Percentiles rank a stretch among this genome's conserved stretches.
phyloP scores from a whole-genome alignment of 2,329 filamentous ascomycete species.

The Drechslerella stenobrocha region DNA sequence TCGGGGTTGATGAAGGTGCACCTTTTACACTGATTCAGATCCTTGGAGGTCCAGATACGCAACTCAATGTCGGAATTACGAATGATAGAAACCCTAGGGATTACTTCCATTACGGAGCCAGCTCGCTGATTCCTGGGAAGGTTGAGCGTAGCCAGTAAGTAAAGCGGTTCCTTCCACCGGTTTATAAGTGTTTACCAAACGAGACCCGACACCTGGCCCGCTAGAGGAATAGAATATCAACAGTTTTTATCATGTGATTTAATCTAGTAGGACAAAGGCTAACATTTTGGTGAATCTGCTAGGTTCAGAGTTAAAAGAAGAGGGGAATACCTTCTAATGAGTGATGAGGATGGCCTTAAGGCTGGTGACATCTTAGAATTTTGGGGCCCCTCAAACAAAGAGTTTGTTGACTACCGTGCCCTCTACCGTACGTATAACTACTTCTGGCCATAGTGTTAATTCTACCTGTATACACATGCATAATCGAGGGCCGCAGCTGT shows the following conservation, averaged over 20 bases:
- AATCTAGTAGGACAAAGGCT: too few relatives aligned
- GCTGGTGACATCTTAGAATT: slow-evolving; percentile 30
- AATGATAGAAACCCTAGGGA: not conserved
- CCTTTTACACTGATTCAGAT: slow-evolving; percentile 23
- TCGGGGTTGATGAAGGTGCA: not conserved
- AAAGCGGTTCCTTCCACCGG: too few relatives aligned
- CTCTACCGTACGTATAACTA: slow-evolving; percentile 12
- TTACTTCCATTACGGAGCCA: slow-evolving; percentile 1
- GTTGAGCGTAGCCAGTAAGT: slow-evolving; percentile 29
- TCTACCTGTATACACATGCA: too few relatives aligned
- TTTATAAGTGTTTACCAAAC: too few relatives aligned
- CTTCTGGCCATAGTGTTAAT: too few relatives aligned
- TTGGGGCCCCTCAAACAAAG: slow-evolving; percentile 20
- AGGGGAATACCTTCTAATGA: not conserved
- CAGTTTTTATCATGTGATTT: too few relatives aligned
- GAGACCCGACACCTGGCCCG: too few relatives aligned
- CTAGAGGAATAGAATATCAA: too few relatives aligned
- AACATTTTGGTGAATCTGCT: too few relatives aligned
- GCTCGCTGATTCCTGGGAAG: not conserved
- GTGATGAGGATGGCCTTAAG: slow-evolving; percentile 6
- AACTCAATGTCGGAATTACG: slow-evolving; percentile 20
- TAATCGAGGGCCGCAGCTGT: too few relatives aligned
- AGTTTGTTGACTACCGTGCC: too few relatives aligned
- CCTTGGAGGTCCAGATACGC: slow-evolving; percentile 19
- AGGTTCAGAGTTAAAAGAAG: slow-evolving; percentile 27